A percentile compares a stretch with the other conserved stretches of the same genome.
phyloP scores from a whole-genome alignment of 345 rosid species.

The Aquilaria malaccensis region DNA sequence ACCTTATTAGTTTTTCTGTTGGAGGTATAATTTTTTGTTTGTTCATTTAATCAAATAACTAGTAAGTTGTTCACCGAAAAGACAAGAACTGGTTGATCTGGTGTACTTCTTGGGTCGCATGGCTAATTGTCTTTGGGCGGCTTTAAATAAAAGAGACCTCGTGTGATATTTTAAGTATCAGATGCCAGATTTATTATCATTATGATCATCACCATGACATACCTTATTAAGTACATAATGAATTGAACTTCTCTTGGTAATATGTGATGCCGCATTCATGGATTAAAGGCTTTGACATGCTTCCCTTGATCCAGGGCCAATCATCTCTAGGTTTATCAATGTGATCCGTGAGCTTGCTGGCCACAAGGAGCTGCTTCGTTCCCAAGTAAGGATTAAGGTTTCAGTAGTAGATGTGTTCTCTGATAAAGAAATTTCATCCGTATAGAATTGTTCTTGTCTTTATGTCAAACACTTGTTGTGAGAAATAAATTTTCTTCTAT shows the following conservation, averaged over 20 bases:
- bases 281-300: conserved; percentile 7
- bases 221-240: too few species aligned
- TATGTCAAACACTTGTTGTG: too few species aligned
- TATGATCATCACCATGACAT: too few species aligned
- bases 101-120: too few species aligned
- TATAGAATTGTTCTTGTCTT: background rate
- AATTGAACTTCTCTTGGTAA: too few species aligned
- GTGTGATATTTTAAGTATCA: too few species aligned
- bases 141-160: too few species aligned
- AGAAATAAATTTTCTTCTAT: too few species aligned
- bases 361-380: conserved; percentile 72
- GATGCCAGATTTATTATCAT: too few species aligned
- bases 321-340: conserved; percentile 60
- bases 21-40: conserved; percentile 52
- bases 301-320: conserved; percentile 51
- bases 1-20: conserved; percentile 69
- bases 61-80: background rate
- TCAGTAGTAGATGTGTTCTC: too few species aligned
- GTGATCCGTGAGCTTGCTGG: conserved; percentile 74
- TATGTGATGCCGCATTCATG: conserved; percentile 4
- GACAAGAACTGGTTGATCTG: background rate
- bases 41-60: background rate
- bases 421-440: conserved; percentile 3
- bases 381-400: conserved; percentile 50
- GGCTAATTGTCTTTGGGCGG: background rate